phyloP scores from a whole-genome alignment of 768 basidiomycete species.

The Kondoa malvinella region DNA sequence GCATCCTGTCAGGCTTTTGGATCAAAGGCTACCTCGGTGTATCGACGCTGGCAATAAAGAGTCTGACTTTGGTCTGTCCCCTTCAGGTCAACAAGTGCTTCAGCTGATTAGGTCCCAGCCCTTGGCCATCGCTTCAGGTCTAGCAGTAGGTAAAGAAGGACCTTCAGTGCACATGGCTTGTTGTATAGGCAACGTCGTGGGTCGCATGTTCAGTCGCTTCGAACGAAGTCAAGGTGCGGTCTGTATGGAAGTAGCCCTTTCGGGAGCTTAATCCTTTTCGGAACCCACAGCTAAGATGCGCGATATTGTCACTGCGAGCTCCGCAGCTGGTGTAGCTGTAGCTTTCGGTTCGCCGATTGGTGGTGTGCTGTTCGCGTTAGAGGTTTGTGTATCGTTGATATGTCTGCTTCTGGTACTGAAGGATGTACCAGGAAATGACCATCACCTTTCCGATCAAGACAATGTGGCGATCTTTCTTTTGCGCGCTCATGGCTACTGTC shows the following conservation, averaged over 20 bases:
- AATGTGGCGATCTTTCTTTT: conserved; percentile 97
- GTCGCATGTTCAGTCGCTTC: conserved; percentile 62
- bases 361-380: conserved; percentile 91
- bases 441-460: conserved; percentile 91
- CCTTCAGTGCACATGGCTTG: conserved; percentile 96
- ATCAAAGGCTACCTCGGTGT: conserved; percentile 90
- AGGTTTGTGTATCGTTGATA: conserved; percentile 33
- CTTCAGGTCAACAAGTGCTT: not conserved
- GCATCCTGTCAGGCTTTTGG: conserved; percentile 86
- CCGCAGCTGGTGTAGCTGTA: conserved; percentile 93
- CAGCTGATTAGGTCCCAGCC: conserved; percentile 49
- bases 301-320: conserved; percentile 84
- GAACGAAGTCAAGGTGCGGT: conserved; percentile 62
- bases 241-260: conserved; percentile 26
- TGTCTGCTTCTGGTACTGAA: not conserved
- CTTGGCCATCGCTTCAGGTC: conserved; percentile 84
- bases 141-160: conserved; percentile 95
- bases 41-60: conserved; percentile 83
- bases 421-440: conserved; percentile 74
- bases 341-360: conserved; percentile 97
- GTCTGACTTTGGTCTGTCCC: conserved; percentile 68
- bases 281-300: conserved; percentile 41
- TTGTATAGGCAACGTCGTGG: conserved; percentile 79
- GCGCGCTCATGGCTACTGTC: conserved; percentile 89
- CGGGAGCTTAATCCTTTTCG: not conserved